Conservation (phyloP, 2,329 filamentous ascomycete genomes). For the Colletotrichum sansevieriae region DNA sequence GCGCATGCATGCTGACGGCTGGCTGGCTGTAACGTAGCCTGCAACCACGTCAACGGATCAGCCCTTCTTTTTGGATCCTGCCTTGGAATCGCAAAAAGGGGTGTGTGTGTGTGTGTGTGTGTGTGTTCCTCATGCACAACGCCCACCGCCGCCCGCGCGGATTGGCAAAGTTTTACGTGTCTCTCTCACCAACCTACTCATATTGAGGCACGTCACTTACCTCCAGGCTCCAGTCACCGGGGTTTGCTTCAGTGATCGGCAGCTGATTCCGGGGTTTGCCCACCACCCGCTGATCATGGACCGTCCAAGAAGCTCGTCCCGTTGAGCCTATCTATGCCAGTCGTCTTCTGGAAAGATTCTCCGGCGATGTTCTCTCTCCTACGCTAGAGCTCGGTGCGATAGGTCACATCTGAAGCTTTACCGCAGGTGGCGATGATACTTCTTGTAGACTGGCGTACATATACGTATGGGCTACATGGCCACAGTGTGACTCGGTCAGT, state of each 20-base stretch:
- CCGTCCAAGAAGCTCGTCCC: too few relatives aligned
- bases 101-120: too few relatives aligned
- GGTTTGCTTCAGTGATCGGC: background rate
- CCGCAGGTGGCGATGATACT: background rate
- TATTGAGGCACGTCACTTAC: background rate
- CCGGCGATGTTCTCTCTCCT: background rate
- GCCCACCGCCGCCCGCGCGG: too few relatives aligned
- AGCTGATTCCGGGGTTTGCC: slow-evolving; percentile 1
- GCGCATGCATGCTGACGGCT: background rate
- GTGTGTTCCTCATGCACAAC: too few relatives aligned
- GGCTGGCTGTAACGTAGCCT: too few relatives aligned
- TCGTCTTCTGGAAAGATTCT: slow-evolving; percentile 7
- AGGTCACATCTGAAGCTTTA: background rate
- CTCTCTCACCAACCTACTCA: background rate
- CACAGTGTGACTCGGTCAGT: background rate
- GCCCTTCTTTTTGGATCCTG: too few relatives aligned
- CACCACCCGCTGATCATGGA: background rate
- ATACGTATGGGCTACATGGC: too few relatives aligned
- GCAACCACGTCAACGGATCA: too few relatives aligned
- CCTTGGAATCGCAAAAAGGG: too few relatives aligned
- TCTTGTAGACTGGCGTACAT: too few relatives aligned
- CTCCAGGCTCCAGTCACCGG: background rate
- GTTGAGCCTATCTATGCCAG: background rate
- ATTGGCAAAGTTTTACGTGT: too few relatives aligned
- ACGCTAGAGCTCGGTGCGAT: too few relatives aligned